Conservation (phyloP, 441 rosid genomes). For the Pelargonium fulgidum region DNA sequence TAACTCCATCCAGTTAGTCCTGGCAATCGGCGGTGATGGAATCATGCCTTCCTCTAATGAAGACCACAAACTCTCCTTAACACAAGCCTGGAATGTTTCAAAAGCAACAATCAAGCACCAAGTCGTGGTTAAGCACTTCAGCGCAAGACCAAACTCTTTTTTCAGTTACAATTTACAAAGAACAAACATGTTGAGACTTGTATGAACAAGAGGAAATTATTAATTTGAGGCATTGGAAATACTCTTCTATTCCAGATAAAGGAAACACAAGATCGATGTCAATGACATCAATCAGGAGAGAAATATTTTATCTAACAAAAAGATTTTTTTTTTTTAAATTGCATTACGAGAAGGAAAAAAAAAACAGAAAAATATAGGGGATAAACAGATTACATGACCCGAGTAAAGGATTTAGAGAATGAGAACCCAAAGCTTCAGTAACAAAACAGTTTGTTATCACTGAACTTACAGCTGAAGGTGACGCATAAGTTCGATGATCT, state of each 20-base stretch:
- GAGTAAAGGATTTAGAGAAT: not conserved
- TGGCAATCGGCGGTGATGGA: slow-evolving; percentile 64
- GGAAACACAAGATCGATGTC: not conserved
- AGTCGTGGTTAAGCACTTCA: slow-evolving; percentile 11
- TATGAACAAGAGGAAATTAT: not conserved
- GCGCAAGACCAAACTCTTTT: not conserved
- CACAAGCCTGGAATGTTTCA: slow-evolving; percentile 45
- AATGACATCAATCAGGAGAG: slow-evolving; percentile 1
- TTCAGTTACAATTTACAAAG: not conserved
- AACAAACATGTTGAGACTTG: not conserved
- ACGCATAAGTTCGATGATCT: slow-evolving; percentile 93
- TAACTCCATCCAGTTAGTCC: slow-evolving; percentile 91
- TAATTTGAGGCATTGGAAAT: not conserved
- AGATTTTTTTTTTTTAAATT: not conserved
- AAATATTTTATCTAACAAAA: not conserved
- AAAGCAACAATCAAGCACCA: slow-evolving; percentile 15
- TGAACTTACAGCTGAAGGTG: slow-evolving; percentile 75
- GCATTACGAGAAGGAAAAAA: not conserved
- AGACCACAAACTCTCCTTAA: slow-evolving; percentile 70
- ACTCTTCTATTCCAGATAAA: not conserved
- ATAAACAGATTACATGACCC: not conserved
- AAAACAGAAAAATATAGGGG: not conserved
- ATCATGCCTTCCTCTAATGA: slow-evolving; percentile 86
- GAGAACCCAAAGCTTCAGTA: not conserved
- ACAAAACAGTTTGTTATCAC: slow-evolving; percentile 12